Evolutionary conservation across 2,329 filamentous ascomycete species (phyloP).

Genomic region (Sporothrix euskadiensis): DNA sequence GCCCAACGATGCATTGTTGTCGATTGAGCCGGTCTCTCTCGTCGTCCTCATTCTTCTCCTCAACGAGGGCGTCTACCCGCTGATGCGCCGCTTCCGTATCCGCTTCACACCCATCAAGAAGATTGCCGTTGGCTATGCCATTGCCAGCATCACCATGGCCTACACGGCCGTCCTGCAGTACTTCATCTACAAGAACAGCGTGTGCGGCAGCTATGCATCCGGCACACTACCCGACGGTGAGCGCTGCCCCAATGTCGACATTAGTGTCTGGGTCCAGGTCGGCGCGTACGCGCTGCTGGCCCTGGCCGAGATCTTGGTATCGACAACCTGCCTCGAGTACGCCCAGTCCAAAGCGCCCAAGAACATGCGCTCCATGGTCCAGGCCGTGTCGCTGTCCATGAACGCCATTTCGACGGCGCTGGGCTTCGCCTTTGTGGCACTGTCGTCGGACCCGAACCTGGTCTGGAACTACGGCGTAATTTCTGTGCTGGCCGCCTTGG

Average conservation of each 20-base stretch:
- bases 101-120: slow-evolving; percentile 74
- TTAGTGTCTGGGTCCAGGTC: slow-evolving; percentile 65
- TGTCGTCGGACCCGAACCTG: slow-evolving; percentile 64
- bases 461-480: slow-evolving; percentile 71
- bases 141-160: slow-evolving; percentile 63
- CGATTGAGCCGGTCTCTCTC: slow-evolving; percentile 73
- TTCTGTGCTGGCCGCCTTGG: slow-evolving; percentile 62
- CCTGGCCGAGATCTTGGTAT: slow-evolving; percentile 56
- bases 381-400: slow-evolving; percentile 69
- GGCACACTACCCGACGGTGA: slow-evolving; percentile 41
- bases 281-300: slow-evolving; percentile 55
- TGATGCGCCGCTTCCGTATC: slow-evolving; percentile 62
- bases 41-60: slow-evolving; percentile 74
- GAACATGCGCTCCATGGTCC: slow-evolving; percentile 79
- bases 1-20: slow-evolving; percentile 76
- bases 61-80: slow-evolving; percentile 69
- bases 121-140: slow-evolving; percentile 69
- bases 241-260: slow-evolving; percentile 54
- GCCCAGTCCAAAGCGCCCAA: slow-evolving; percentile 75
- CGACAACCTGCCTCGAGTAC: slow-evolving; percentile 69
- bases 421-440: slow-evolving; percentile 65
- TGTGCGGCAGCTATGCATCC: slow-evolving; percentile 58
- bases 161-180: slow-evolving; percentile 58
- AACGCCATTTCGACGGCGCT: slow-evolving; percentile 68
- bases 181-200: slow-evolving; percentile 64